These are phyloP conservation scores for Phytophthora citricola DNA, from an alignment of 352 stramenopile species.

Conservation along the genomic window DNA sequence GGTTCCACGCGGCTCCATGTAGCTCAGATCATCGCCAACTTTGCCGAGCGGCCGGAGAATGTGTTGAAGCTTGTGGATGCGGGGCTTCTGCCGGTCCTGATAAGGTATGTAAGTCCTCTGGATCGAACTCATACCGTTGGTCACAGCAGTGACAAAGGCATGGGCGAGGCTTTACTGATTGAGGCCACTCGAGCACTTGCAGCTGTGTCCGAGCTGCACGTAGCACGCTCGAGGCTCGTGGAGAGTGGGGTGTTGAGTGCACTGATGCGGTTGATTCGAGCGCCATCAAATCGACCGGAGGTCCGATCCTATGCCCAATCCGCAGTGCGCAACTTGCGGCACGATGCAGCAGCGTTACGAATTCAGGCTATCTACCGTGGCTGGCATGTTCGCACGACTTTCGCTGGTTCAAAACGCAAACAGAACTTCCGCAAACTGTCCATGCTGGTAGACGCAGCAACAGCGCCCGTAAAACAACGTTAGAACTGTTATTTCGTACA, in stretches of 20 bases:
- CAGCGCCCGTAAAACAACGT: conserved; percentile 19
- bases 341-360: conserved; percentile 73
- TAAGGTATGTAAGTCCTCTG: conserved; percentile 72
- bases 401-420: conserved; percentile 17
- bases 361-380: conserved; percentile 79
- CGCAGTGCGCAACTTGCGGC: conserved; percentile 67
- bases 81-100: conserved; percentile 64
- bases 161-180: conserved; percentile 52
- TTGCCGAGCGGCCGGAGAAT: conserved; percentile 74
- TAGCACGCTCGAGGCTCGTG: conserved; percentile 61
- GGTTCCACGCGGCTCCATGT: conserved; percentile 65
- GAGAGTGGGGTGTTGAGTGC: conserved; percentile 65
- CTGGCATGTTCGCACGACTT: conserved; percentile 57
- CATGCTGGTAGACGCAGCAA: conserved; percentile 30
- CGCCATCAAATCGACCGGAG: conserved; percentile 41
- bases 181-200: conserved; percentile 65
- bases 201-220: conserved; percentile 69
- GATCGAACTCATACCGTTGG: conserved; percentile 23
- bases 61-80: conserved; percentile 76
- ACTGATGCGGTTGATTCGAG: conserved; percentile 64
- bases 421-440: conserved; percentile 33
- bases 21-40: conserved; percentile 80
- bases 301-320: conserved; percentile 51
- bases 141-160: conserved; percentile 26
- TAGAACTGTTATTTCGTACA: conserved; percentile 20